phyloP scores from a whole-genome alignment of 345 rosid genomes.

The Ceriops decandra region DNA sequence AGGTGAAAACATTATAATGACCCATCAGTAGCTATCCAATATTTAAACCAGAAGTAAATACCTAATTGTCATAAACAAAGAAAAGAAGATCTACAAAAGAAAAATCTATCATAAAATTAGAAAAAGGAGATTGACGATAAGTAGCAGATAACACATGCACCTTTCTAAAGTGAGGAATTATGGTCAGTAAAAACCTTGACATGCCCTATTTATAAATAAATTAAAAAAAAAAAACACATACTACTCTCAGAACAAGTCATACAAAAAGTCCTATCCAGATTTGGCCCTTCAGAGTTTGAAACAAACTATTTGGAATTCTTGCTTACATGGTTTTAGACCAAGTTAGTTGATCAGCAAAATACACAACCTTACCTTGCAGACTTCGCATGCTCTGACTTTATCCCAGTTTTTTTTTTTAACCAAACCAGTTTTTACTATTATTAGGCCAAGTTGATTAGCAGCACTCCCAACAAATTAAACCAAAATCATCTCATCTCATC shows the following conservation, averaged over 20 bases:
- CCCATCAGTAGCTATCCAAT: neutral
- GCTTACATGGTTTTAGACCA: too few species aligned
- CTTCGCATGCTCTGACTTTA: too few species aligned
- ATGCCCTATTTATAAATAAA: slow-evolving; percentile 44
- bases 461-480: too few species aligned
- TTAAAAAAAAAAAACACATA: neutral
- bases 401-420: too few species aligned
- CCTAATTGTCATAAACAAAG: neutral
- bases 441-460: too few species aligned
- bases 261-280: too few species aligned
- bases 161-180: slow-evolving; percentile 88
- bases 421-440: too few species aligned
- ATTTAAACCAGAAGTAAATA: neutral
- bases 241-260: neutral
- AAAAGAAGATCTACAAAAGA: neutral
- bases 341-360: too few species aligned
- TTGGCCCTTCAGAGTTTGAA: neutral
- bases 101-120: neutral
- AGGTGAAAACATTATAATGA: too few species aligned
- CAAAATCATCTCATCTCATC: too few species aligned
- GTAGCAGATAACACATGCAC: slow-evolving; percentile 26
- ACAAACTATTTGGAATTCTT: neutral
- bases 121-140: neutral
- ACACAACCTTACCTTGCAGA: too few species aligned
- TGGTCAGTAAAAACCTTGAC: slow-evolving; percentile 66